These are phyloP conservation scores for Paramyrothecium roridum DNA, from an alignment of 2,329 filamentous ascomycete genomes.

Conservation along the genomic window DNA sequence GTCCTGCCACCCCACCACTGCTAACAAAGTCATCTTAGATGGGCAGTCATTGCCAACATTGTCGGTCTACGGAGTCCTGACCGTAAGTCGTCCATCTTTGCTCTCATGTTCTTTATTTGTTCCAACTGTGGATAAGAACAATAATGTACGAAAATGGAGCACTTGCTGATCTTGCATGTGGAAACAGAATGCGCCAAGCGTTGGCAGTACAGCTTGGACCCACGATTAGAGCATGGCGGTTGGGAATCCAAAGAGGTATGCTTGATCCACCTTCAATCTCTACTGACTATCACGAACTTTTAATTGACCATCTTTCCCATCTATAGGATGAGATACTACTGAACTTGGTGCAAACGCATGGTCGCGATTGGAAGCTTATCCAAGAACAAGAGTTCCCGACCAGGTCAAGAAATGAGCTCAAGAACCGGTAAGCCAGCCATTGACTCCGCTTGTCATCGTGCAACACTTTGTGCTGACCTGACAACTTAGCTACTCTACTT, in stretches of 20 bases:
- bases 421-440: constrained; percentile 9
- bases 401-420: constrained; percentile 17
- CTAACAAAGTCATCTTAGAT: constrained; percentile 21
- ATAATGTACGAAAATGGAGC: neutral
- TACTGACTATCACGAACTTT: neutral
- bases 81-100: constrained; percentile 9
- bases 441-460: neutral
- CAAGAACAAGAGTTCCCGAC: constrained; percentile 11
- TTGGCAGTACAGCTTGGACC: constrained; percentile 40
- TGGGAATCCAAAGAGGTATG: constrained; percentile 16
- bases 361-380: constrained; percentile 17
- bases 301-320: neutral
- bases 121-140: too few species aligned
- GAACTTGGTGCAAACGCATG: constrained; percentile 10
- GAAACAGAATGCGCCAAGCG: constrained; percentile 40
- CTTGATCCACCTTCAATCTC: neutral
- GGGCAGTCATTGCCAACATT: constrained; percentile 35
- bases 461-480: neutral
- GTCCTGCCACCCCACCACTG: neutral
- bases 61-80: constrained; percentile 28
- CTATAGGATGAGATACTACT: constrained; percentile 14
- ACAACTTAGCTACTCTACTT: neutral
- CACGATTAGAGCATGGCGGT: constrained; percentile 25
- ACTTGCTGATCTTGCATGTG: neutral
- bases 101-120: neutral